phyloP scores from a whole-genome alignment of 257 asterid species.

The Linderniella brevidens region DNA sequence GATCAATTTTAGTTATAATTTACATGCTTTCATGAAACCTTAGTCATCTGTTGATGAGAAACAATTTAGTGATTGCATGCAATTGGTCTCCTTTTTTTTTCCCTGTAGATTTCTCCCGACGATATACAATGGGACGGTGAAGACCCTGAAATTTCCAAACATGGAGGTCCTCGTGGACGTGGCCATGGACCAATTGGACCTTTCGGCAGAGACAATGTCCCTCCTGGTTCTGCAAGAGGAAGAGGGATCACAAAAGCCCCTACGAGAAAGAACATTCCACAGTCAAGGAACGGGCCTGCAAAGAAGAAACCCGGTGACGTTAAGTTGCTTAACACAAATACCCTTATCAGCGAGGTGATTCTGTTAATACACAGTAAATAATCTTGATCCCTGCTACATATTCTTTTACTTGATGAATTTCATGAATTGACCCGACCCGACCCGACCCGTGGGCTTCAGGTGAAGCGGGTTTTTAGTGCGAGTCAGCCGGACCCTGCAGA shows the following conservation, averaged over 20 bases:
- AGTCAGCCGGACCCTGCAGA: conserved; percentile 40
- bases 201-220: conserved; percentile 17
- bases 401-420: neutral
- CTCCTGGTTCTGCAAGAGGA: conserved; percentile 43
- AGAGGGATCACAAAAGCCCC: conserved; percentile 30
- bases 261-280: conserved; percentile 29
- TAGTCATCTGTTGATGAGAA: neutral
- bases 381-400: neutral
- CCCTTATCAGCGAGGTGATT: conserved; percentile 47
- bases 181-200: conserved; percentile 25
- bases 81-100: neutral
- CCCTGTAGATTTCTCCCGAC: conserved; percentile 32
- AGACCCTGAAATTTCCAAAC: conserved; percentile 32
- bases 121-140: conserved; percentile 50
- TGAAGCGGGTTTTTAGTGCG: conserved; percentile 44
- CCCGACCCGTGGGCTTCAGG: conserved; percentile 23
- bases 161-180: conserved; percentile 27
- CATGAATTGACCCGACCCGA: conserved; percentile 2
- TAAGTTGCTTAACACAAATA: conserved; percentile 49
- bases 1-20: too few relatives aligned
- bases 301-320: conserved; percentile 37
- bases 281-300: conserved; percentile 37
- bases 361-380: neutral
- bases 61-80: neutral
- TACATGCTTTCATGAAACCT: neutral